A percentile compares a stretch with the other conserved stretches of the same genome.
These are phyloP conservation scores for Volvox carteri DNA, from an alignment of 163 green algal genomes.

Conservation along the genomic window DNA sequence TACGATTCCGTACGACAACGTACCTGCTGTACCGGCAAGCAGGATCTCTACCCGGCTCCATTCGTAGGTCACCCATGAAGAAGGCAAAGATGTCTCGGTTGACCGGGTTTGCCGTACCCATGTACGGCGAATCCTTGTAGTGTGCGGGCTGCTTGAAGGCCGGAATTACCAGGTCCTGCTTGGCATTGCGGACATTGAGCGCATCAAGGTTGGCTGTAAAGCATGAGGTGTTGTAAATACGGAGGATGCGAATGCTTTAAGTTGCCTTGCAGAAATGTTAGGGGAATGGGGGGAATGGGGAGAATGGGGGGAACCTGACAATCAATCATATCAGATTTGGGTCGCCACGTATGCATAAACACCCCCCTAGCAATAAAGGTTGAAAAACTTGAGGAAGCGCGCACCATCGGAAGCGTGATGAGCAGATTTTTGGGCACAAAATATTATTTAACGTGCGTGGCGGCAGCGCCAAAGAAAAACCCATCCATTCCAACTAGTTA, in stretches of 20 bases:
- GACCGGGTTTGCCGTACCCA: conserved; percentile 15
- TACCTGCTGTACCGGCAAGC: conserved; percentile 54
- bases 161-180: conserved; percentile 68
- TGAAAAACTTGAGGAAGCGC: not conserved
- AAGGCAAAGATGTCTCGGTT: conserved; percentile 66
- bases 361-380: not conserved
- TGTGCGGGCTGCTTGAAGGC: conserved; percentile 55
- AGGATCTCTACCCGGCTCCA: conserved; percentile 39
- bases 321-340: too few species aligned
- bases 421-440: too few species aligned
- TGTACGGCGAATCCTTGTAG: conserved; percentile 55
- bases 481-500: too few species aligned
- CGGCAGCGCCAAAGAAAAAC: too few species aligned
- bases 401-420: not conserved
- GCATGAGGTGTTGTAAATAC: too few species aligned
- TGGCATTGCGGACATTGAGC: too few species aligned
- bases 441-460: too few species aligned
- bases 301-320: not conserved
- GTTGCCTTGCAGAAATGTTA: too few species aligned
- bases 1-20: too few species aligned
- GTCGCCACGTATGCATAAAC: not conserved
- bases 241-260: too few species aligned
- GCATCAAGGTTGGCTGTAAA: too few species aligned
- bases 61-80: conserved; percentile 62
- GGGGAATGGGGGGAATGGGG: not conserved